Evolutionary conservation across 257 asterid genomes (phyloP).

Genomic region (Echium plantagineum): DNA sequence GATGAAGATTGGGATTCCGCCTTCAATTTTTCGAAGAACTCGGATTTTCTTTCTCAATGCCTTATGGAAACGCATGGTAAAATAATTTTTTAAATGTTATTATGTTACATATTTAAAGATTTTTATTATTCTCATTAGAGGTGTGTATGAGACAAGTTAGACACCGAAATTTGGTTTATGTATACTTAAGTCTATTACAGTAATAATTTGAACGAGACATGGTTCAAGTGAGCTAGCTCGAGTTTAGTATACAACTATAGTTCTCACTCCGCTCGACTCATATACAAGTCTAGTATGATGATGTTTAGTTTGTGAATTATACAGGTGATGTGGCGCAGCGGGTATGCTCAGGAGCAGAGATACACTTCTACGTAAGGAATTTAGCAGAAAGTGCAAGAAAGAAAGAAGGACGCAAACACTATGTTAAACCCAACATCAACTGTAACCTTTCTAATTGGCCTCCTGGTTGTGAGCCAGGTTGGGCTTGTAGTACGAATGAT

Average conservation of each 20-base stretch:
- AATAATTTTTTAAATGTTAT: neutral
- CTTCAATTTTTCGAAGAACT: slow-evolving; percentile 60
- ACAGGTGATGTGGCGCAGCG: slow-evolving; percentile 60
- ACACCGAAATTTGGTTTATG: too few relatives aligned
- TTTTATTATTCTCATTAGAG: too few relatives aligned
- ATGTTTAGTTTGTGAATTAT: neutral
- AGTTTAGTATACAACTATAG: too few relatives aligned
- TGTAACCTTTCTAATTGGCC: slow-evolving; percentile 80
- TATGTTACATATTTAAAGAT: too few relatives aligned
- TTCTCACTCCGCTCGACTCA: too few relatives aligned
- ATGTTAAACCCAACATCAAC: slow-evolving; percentile 61
- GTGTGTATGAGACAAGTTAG: too few relatives aligned
- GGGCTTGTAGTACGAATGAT: slow-evolving; percentile 61
- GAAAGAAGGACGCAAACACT: slow-evolving; percentile 26
- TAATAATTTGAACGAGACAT: too few relatives aligned
- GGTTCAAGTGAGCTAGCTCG: too few relatives aligned
- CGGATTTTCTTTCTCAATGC: slow-evolving; percentile 52
- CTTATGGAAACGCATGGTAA: slow-evolving; percentile 40
- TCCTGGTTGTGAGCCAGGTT: slow-evolving; percentile 94
- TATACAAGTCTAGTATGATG: too few relatives aligned
- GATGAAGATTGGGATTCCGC: slow-evolving; percentile 80
- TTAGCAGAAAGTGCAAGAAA: slow-evolving; percentile 23
- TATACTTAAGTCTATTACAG: too few relatives aligned
- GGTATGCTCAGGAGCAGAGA: slow-evolving; percentile 87
- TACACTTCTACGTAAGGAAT: slow-evolving; percentile 45